A percentile compares a stretch with the other conserved stretches of the same genome.
These are phyloP conservation scores for Endogone sp. DNA, from an alignment of 192 early-diverging fungal genomes.

Conservation along the genomic window DNA sequence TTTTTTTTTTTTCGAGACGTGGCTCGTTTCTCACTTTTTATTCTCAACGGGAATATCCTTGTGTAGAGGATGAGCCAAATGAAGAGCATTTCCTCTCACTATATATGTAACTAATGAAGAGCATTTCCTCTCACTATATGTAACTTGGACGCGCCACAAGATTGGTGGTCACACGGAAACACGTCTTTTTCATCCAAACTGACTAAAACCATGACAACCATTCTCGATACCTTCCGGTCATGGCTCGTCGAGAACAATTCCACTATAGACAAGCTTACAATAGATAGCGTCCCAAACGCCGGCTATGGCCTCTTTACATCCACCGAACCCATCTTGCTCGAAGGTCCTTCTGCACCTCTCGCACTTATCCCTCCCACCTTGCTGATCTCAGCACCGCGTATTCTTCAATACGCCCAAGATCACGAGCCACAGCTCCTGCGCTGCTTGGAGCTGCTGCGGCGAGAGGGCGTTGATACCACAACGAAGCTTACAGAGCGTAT, in stretches of 20 bases:
- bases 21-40: no score
- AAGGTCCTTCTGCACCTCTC: background rate
- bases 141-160: no score
- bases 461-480: background rate
- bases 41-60: no score
- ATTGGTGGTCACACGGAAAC: no score
- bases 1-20: no score
- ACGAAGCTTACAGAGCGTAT: slow-evolving; percentile 20
- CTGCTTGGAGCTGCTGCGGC: background rate
- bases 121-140: no score
- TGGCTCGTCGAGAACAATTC: background rate
- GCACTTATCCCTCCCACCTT: background rate
- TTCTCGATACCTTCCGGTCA: background rate
- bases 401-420: background rate
- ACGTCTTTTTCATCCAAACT: background rate
- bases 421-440: background rate
- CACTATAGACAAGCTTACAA: background rate
- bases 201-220: background rate
- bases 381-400: background rate
- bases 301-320: background rate
- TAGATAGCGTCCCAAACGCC: background rate
- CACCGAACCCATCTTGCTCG: background rate
- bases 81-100: no score
- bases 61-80: no score
- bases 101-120: no score